phyloP scores from a whole-genome alignment of 1,284 basidiomycete genomes.

The Taiwanofungus camphoratus region DNA sequence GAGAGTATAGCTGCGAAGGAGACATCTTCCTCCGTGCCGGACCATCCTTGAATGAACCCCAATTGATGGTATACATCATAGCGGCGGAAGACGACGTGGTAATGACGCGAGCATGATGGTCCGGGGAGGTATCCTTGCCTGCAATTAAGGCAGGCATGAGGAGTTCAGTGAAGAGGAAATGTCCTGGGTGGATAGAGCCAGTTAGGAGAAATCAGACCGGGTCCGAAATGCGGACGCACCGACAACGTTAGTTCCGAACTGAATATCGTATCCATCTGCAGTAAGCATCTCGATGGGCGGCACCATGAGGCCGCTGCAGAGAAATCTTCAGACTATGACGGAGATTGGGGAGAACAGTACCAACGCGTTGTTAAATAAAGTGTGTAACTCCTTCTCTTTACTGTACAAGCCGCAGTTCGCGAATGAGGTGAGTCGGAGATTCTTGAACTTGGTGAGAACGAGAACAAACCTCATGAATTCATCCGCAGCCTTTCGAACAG shows the following conservation, averaged over 20 bases:
- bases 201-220: no score
- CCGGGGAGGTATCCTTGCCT: conserved; percentile 29
- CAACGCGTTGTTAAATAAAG: not conserved
- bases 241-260: conserved; percentile 57
- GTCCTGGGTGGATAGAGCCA: conserved; percentile 20
- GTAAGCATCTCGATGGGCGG: conserved; percentile 40
- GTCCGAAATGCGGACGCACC: conserved; percentile 20
- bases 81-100: conserved; percentile 36
- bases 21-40: conserved; percentile 22
- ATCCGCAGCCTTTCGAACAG: conserved; percentile 33
- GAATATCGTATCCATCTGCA: conserved; percentile 51
- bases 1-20: conserved; percentile 31
- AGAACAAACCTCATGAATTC: conserved; percentile 24
- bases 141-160: conserved; percentile 44
- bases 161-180: conserved; percentile 44
- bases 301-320: conserved; percentile 49
- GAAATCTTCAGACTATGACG: conserved; percentile 9
- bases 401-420: not conserved
- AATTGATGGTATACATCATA: conserved; percentile 24
- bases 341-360: not conserved
- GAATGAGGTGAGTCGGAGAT: not conserved
- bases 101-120: conserved; percentile 44
- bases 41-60: conserved; percentile 24
- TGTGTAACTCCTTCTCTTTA: not conserved
- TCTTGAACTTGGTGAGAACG: no score